A percentile compares a stretch with the other conserved stretches of the same genome.
Conservation (phyloP, 768 basidiomycete species). For the Pleurotus tuber-regium region DNA sequence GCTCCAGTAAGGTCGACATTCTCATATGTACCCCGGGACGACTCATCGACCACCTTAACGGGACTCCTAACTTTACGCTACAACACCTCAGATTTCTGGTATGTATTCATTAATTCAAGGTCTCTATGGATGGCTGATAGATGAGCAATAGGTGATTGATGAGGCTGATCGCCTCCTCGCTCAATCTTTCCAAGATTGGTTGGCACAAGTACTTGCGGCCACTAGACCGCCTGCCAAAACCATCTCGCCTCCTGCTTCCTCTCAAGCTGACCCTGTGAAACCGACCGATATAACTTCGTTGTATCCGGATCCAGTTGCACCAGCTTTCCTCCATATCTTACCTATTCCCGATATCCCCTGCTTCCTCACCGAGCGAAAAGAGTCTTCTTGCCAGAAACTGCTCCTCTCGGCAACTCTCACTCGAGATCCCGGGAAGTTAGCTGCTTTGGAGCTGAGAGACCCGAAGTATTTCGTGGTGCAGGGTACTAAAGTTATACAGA, state of each 20-base stretch:
- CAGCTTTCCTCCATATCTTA: constrained; percentile 49
- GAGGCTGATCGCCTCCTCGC: constrained; percentile 96
- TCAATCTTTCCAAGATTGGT: constrained; percentile 96
- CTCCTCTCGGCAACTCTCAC: constrained; percentile 96
- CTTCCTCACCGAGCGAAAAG: constrained; percentile 55
- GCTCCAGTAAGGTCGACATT: constrained; percentile 90
- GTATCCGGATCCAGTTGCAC: constrained; percentile 58
- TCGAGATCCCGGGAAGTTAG: constrained; percentile 90
- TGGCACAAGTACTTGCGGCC: constrained; percentile 78
- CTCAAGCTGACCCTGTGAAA: background rate
- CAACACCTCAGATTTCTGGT: constrained; percentile 96
- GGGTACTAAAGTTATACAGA: constrained; percentile 34
- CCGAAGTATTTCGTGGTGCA: constrained; percentile 91
- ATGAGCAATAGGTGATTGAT: constrained; percentile 76
- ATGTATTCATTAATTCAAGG: constrained; percentile 22
- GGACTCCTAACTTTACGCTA: constrained; percentile 86
- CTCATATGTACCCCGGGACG: constrained; percentile 95
- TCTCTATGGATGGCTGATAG: background rate
- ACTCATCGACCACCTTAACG: constrained; percentile 88
- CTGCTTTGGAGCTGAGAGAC: constrained; percentile 70
- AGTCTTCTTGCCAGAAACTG: constrained; percentile 85
- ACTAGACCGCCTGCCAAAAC: constrained; percentile 37
- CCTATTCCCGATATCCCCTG: constrained; percentile 38
- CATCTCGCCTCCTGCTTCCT: background rate
- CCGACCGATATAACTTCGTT: background rate